Evolutionary conservation across 495 filamentous ascomycete species (phyloP), one percentile per base, ranked within the genome.

Genomic region (Saxophila tyrrhenica): DNA sequence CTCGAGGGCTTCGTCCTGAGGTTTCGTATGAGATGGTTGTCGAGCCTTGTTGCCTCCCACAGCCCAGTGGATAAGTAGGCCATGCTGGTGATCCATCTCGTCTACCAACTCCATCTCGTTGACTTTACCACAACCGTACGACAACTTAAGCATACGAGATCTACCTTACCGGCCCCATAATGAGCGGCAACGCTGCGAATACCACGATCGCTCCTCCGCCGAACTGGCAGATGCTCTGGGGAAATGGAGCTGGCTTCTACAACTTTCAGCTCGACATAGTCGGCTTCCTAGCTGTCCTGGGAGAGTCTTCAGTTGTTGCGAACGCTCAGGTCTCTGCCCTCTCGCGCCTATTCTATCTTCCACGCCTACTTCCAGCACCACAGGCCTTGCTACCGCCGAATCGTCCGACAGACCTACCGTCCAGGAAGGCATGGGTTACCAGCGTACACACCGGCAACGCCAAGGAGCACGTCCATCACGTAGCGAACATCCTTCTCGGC

Each of bases 231-330:
- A 55, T 51, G 56, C 60, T 59, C 9, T 63, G 60, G 60, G 48
- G 52, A 11, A 47, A 41, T 20, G 35, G 20, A 5, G 47, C 22
- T 19, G 17, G 17, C 11, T 54, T 56, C 24, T 22, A 64, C 17
- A 48, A 63, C 41, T 54, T 70, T 25, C 65, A 69, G 45, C 64
- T 72, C 8, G 69, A 72, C 52, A 69, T 70, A 23, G 69, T 72
- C 44, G 69, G 68, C 38, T 70, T 72, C 52, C 65, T 72, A n/a
- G 69, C 68, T 29, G 65, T 72, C 48, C 50, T 70, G 13, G 69
- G 69, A 20, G 69, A 72, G 54, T 65, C 66, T 57, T 69, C 66
- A 17, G 61, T 72, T 13, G 46, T 62, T n/a, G 65, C 64, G 32
- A 69, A 69, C 54, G 68, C 67, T 20, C 68, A 70, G 54, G 69